Evolutionary conservation across 345 rosid genomes (phyloP), one percentile per base, ranked within the genome.

Genomic region (Syzygium oleosum): DNA sequence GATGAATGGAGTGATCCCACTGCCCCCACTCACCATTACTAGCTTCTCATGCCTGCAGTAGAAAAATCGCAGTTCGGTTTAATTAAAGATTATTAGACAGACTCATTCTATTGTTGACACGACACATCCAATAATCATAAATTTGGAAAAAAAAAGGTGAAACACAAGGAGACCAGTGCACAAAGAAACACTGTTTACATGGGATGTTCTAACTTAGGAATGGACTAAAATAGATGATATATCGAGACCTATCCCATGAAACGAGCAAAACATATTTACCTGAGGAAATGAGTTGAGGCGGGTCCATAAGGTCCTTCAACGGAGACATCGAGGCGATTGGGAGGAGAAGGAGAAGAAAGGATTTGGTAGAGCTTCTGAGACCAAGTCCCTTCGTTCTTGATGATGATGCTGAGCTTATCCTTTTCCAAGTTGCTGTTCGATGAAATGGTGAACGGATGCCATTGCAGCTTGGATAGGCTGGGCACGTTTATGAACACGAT

Each of bases 251-350:
- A 59, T 0, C 12, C 78, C 10, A 31, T 16, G 78, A 5, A 22
- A 83, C 10, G 85, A 83, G 54, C 53, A 43, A 59, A 56, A 31
- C 31, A 85, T 56, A 77, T 25, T 43, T 11, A 95, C 97, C 97
- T 95, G 55, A 95, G 91, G 91, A 95, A 97, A 85, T 96, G 88
- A 61, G 96, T 91, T 23, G 97, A 93, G 79, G 91, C 92, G 85
- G 99, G 99, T 56, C 99, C 99, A 86, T 96, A 96, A 55, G 99
- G 99, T 51, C 99, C 99, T 92, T 96, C 99, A 25, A 95, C 87
- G 1, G 98, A 92, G 84, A 94, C 94, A 46, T 91, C 91, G 8
- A 94, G 93, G 86, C 90, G 95, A 59, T 93, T 92, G 22, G 93
- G 80, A 2, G 92, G 77, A 49, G 93, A 86, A 87, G 94, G 89